Evolutionary conservation across 352 stramenopile species (phyloP), one percentile per base, ranked within the genome.

Genomic region (Phytophthora megakarya): DNA sequence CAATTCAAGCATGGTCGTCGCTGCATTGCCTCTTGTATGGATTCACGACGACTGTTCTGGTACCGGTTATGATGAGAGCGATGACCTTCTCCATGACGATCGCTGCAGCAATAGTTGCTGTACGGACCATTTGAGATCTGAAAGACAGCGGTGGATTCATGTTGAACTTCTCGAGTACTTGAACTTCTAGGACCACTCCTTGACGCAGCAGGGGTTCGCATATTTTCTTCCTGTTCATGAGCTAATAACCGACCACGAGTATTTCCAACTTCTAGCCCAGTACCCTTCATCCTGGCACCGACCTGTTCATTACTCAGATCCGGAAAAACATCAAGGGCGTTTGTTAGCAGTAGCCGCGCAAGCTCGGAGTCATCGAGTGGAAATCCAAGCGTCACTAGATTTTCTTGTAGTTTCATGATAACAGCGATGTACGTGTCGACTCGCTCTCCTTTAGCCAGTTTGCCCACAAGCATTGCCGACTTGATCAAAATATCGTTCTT

Each of bases 401-500:
- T 43, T 12, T 61, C 53, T 30, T 52, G 53, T 21, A 53, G 35
- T 16, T 61, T n/a, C 32, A 48, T 53, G 0, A 53, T 30, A 19
- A 43, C 3, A 19, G 49, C 53, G 35, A 61, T 61, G 21, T 33
- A 47, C 1, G 22, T 40, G 43, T 61, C 43, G 16, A 61, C 40
- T 7, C 21, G 53, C n/a, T 53, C 42, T 25, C 32, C 30, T 35
- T 43, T 32, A 12, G 28, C 21, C 28, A 53, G 10, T 19, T 39
- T 61, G 9, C 42, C 40, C 11, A 32, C 30, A 33, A 52, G 47
- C 51, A 60, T 60, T 9, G 25, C 26, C 7, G 23, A 26, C 52
- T 61, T 52, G 30, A 46, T 61, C 26, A 61, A 15, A 22, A 61
- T 52, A 11, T 52, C 39, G 7, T 61, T 61, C 21, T 61, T 61